phyloP scores from a whole-genome alignment of 139 green algal genomes.

The Penium margaritaceum region DNA sequence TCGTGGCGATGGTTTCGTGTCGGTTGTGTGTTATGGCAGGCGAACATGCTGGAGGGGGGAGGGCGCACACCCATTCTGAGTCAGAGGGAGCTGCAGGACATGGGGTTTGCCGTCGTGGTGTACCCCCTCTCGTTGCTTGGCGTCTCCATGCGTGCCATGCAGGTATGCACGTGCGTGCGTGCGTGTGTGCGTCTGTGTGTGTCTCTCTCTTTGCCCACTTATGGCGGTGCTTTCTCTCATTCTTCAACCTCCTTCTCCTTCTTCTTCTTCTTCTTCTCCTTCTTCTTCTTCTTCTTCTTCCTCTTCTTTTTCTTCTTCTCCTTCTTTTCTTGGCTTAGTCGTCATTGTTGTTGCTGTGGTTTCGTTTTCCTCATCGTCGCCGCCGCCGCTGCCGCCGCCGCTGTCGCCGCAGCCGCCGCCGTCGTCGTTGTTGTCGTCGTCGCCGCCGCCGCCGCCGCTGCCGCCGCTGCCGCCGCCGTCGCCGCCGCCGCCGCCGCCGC shows the following conservation, averaged over 20 bases:
- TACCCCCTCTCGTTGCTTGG: constrained; percentile 44
- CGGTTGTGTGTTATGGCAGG: constrained; percentile 37
- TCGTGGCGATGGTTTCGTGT: background rate
- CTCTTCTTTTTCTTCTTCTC: background rate
- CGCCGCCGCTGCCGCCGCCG: background rate
- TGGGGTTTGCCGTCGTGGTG: constrained; percentile 78
- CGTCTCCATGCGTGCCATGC: constrained; percentile 43
- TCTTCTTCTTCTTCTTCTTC: background rate
- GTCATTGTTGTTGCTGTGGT: no score
- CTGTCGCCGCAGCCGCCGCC: background rate
- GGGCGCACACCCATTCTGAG: constrained; percentile 80
- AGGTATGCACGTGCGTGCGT: constrained; percentile 24
- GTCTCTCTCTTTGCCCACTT: no score
- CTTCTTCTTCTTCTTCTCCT: background rate
- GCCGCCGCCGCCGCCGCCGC: background rate
- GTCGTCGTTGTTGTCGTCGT: background rate
- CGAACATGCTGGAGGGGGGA: constrained; percentile 90
- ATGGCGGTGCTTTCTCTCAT: no score
- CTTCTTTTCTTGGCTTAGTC: no score
- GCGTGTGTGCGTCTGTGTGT: no score
- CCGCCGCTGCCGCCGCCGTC: background rate
- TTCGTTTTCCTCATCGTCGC: no score
- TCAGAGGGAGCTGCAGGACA: constrained; percentile 61
- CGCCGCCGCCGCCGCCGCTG: background rate
- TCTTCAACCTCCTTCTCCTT: background rate